Evolutionary conservation across 148 eudicot genomes (phyloP).

Genomic region (Beta vulgaris): DNA sequence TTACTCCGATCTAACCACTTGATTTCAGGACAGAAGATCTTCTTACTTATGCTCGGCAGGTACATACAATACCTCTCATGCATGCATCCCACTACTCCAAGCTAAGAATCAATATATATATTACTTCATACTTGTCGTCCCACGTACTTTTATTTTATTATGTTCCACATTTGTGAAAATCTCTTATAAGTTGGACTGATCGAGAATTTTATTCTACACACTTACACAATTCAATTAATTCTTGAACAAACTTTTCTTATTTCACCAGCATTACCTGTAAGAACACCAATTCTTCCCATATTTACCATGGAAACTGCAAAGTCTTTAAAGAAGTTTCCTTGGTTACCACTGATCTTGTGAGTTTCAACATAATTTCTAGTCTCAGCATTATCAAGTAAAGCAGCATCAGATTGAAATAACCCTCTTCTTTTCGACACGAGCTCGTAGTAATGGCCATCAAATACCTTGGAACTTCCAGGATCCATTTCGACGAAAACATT

Average conservation of each 20-base stretch:
- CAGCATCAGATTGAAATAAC: conserved; percentile 53
- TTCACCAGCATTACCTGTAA: conserved; percentile 37
- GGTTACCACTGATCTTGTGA: conserved; percentile 16
- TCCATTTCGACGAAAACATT: conserved; percentile 48
- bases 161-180: no score
- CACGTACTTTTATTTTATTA: no score
- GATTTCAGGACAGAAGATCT: no score
- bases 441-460: conserved; percentile 37
- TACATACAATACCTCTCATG: no score
- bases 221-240: conserved; percentile 16
- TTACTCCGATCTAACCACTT: no score
- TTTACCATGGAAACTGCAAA: conserved; percentile 35
- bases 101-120: no score
- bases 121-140: no score
- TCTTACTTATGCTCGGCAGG: no score
- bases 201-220: not conserved
- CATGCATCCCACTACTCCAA: no score
- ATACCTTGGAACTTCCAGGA: conserved; percentile 35
- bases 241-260: conserved; percentile 32
- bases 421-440: conserved; percentile 33
- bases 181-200: no score
- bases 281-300: conserved; percentile 38
- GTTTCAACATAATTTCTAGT: conserved; percentile 27
- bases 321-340: conserved; percentile 33
- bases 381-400: conserved; percentile 37